phyloP scores from a whole-genome alignment of 169 alveolate species.

The Cryptosporidium felis region DNA sequence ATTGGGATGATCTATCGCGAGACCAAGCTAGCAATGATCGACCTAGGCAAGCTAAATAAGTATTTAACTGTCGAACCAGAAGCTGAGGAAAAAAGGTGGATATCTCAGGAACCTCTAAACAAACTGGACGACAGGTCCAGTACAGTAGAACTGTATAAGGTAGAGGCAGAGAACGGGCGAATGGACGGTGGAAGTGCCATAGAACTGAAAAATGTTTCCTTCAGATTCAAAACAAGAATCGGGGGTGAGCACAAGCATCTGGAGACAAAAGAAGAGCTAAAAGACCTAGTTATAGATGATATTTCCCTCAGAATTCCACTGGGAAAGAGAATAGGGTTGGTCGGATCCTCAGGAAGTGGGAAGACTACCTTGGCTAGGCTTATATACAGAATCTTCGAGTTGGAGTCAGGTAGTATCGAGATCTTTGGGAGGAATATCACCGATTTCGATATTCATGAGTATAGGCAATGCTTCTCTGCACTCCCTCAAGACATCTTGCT shows the following conservation, averaged over 20 bases:
- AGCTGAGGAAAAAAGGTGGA: neutral
- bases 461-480: slow-evolving; percentile 80
- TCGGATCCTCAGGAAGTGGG: slow-evolving; percentile 95
- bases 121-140: too few relatives aligned
- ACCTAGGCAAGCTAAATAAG: slow-evolving; percentile 58
- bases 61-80: neutral
- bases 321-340: slow-evolving; percentile 85
- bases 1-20: slow-evolving; percentile 76
- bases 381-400: slow-evolving; percentile 91
- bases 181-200: too few relatives aligned
- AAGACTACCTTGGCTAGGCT: slow-evolving; percentile 92
- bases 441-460: slow-evolving; percentile 79
- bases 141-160: too few relatives aligned
- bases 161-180: too few relatives aligned
- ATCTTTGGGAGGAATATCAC: slow-evolving; percentile 87
- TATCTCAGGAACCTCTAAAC: too few relatives aligned
- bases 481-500: slow-evolving; percentile 91
- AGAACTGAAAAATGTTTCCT: slow-evolving; percentile 76
- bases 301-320: slow-evolving; percentile 73
- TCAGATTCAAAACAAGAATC: slow-evolving; percentile 67
- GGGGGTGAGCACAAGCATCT: slow-evolving; percentile 1
- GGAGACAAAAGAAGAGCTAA: neutral
- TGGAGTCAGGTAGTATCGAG: slow-evolving; percentile 82
- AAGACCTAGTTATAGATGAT: slow-evolving; percentile 47
- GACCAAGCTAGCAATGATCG: slow-evolving; percentile 72